Conservation (phyloP, 139 green algal genomes). For the Ettlia oleoabundans region DNA sequence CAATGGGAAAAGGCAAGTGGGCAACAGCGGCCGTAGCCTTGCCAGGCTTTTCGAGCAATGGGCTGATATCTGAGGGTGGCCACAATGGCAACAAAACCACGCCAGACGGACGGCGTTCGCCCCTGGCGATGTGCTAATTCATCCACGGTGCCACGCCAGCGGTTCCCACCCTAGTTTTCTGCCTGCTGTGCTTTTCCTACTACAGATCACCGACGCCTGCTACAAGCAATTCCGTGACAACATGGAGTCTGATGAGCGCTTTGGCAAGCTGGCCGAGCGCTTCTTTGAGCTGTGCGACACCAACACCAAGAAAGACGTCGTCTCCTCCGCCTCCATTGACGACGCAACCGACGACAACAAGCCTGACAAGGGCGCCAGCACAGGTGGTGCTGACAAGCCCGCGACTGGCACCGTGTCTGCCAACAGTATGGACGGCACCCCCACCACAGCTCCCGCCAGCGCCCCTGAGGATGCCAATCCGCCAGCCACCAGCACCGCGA, state of each 20-base stretch:
- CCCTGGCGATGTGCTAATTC: background rate
- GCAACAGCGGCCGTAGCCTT: no score
- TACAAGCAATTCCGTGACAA: background rate
- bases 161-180: background rate
- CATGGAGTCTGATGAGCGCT: background rate
- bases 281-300: background rate
- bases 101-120: no score
- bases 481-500: no score
- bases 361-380: background rate
- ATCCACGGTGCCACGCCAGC: background rate
- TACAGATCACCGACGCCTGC: conserved; percentile 4
- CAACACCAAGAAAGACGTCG: background rate
- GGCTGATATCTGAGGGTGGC: no score
- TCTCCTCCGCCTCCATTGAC: no score
- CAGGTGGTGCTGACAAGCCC: background rate
- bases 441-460: background rate
- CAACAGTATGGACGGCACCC: background rate
- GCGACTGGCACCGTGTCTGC: background rate
- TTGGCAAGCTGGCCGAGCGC: background rate
- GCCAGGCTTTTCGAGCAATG: no score
- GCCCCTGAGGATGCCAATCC: background rate
- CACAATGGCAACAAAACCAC: no score
- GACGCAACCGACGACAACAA: background rate
- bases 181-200: background rate
- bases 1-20: background rate